Percentiles rank a stretch among this genome's conserved stretches.
Conservation (phyloP, 352 stramenopile genomes). For the Phytophthora crassamura region DNA sequence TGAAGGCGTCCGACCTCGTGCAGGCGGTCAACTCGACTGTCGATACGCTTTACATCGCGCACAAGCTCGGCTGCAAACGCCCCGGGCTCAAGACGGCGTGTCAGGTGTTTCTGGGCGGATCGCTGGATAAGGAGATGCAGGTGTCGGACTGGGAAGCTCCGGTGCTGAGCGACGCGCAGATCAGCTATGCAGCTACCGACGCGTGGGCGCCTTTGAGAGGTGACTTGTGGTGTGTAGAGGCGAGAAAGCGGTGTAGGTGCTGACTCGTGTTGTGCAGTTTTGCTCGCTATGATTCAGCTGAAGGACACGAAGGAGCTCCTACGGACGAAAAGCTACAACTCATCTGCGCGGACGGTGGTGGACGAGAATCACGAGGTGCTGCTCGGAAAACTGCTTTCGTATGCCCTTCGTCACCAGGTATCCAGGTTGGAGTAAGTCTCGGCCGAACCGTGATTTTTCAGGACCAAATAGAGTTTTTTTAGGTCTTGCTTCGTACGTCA, state of each 20-base stretch:
- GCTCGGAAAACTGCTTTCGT: conserved; percentile 55
- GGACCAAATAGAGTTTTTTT: conserved; percentile 17
- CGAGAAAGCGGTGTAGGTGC: background rate
- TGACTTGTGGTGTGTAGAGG: conserved; percentile 25
- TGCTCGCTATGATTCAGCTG: conserved; percentile 79
- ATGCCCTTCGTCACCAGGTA: conserved; percentile 38
- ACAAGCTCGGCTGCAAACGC: conserved; percentile 78
- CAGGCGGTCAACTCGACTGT: conserved; percentile 70
- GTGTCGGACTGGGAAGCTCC: conserved; percentile 85
- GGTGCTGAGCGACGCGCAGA: conserved; percentile 70
- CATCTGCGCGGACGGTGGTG: conserved; percentile 40
- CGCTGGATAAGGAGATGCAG: conserved; percentile 87
- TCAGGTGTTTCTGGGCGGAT: conserved; percentile 73
- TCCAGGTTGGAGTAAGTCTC: conserved; percentile 16
- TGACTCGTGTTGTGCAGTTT: conserved; percentile 49
- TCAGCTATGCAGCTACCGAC: conserved; percentile 83
- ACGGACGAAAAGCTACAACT: conserved; percentile 75
- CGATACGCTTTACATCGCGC: conserved; percentile 81
- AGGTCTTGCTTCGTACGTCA: no score
- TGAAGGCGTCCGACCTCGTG: conserved; percentile 67
- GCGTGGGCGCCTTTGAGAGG: conserved; percentile 78
- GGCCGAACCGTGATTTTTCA: background rate
- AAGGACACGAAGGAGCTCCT: conserved; percentile 62
- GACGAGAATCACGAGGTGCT: conserved; percentile 54
- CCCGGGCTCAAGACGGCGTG: conserved; percentile 78